Evolutionary conservation across 257 asterid genomes (phyloP).

Genomic region (Rehmannia glutinosa): DNA sequence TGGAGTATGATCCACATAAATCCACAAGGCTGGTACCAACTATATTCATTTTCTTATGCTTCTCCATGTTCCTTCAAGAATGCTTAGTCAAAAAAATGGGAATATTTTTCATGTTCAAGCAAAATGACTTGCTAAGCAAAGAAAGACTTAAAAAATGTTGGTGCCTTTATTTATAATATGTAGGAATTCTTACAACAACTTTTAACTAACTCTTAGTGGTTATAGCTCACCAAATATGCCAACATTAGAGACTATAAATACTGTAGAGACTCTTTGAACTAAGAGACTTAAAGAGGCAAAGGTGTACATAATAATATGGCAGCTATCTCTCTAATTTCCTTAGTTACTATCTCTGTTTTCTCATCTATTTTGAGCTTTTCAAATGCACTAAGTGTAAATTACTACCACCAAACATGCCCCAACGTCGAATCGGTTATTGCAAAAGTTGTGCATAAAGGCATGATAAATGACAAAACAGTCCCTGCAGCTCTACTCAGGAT

Average conservation of each 20-base stretch:
- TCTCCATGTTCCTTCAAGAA: too few species aligned
- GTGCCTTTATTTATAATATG: not conserved
- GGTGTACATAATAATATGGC: constrained; percentile 30
- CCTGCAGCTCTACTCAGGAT: constrained; percentile 84
- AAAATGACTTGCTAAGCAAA: constrained; percentile 12
- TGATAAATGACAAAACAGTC: constrained; percentile 62
- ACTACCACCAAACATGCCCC: constrained; percentile 73
- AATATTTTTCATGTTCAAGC: constrained; percentile 15
- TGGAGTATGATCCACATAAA: not conserved
- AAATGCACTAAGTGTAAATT: constrained; percentile 45
- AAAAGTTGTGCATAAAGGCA: constrained; percentile 48
- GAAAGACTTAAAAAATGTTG: not conserved
- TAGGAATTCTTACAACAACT: constrained; percentile 6
- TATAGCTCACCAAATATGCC: constrained; percentile 42
- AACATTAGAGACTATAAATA: constrained; percentile 22
- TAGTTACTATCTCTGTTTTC: constrained; percentile 17
- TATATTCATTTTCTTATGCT: not conserved
- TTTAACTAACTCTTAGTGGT: constrained; percentile 16
- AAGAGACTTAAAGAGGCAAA: not conserved
- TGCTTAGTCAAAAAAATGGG: constrained; percentile 9
- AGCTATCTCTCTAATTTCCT: constrained; percentile 12
- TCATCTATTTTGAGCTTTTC: constrained; percentile 16
- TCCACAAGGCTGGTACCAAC: not conserved
- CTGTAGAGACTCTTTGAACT: not conserved
- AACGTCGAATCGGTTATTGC: constrained; percentile 41